Conservation (phyloP, 305 asterid genomes). For the Fraxinus greggii region DNA sequence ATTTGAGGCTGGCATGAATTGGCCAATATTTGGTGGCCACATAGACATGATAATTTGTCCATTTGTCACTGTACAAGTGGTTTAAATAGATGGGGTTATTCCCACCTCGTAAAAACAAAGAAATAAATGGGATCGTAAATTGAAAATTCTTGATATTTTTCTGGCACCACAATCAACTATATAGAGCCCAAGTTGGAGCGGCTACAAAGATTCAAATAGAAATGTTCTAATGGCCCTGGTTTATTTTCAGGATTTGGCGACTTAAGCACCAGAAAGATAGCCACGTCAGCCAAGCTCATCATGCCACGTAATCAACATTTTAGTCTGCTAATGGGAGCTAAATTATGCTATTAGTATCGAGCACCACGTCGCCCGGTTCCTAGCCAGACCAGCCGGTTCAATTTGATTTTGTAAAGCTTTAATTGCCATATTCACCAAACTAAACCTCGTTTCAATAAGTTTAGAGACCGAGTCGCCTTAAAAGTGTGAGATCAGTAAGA, state of each 20-base stretch:
- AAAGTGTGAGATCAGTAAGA: background rate
- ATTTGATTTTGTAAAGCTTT: background rate
- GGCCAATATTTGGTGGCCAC: conserved; percentile 36
- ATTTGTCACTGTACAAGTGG: conserved; percentile 26
- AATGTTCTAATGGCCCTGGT: conserved; percentile 12
- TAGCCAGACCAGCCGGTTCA: background rate
- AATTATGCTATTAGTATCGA: background rate
- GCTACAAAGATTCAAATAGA: background rate
- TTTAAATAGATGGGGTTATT: conserved; percentile 22
- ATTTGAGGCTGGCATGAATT: conserved; percentile 42
- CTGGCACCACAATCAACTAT: conserved; percentile 5
- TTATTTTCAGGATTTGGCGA: conserved; percentile 20
- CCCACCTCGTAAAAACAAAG: conserved; percentile 20
- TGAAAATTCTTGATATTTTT: background rate
- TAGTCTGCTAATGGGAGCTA: background rate
- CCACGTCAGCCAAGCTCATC: background rate
- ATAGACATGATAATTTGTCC: conserved; percentile 23
- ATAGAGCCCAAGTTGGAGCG: background rate
- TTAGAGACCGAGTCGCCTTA: background rate
- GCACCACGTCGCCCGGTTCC: background rate
- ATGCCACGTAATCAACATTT: background rate
- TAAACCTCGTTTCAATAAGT: background rate
- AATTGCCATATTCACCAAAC: background rate
- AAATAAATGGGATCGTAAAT: background rate
- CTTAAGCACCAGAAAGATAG: background rate